phyloP scores from a whole-genome alignment of 495 filamentous ascomycete genomes.

The Penicillium lividum region DNA sequence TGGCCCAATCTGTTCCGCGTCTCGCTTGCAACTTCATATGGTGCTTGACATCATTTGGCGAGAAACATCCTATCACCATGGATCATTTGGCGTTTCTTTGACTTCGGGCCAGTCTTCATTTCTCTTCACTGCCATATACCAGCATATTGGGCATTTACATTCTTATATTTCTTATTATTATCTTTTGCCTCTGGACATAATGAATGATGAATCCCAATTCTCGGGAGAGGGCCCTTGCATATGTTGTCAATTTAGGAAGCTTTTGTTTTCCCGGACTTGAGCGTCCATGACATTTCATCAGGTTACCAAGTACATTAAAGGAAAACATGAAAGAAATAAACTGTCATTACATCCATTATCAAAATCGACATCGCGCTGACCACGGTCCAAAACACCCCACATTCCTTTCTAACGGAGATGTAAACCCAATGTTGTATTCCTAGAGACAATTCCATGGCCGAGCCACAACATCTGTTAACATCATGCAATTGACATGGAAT shows the following conservation, averaged over 20 bases:
- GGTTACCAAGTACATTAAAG: conserved; percentile 7
- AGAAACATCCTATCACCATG: conserved; percentile 7
- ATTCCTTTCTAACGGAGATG: conserved; percentile 15
- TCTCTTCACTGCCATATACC: conserved; percentile 26
- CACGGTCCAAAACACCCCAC: conserved; percentile 20
- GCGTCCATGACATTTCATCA: conserved; percentile 2
- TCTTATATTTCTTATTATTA: conserved; percentile 17
- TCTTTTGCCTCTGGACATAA: conserved; percentile 23
- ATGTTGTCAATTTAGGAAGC: not conserved
- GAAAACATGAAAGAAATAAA: conserved; percentile 16
- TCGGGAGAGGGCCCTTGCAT: conserved; percentile 8
- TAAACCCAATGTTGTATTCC: conserved; percentile 2
- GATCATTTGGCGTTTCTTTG: conserved; percentile 13
- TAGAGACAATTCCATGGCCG: not conserved
- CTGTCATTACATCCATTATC: conserved; percentile 40
- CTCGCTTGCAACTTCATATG: conserved; percentile 10
- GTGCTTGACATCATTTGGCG: conserved; percentile 2
- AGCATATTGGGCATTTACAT: conserved; percentile 18
- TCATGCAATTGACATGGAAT: conserved; percentile 4
- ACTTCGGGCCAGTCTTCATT: conserved; percentile 8
- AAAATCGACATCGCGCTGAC: conserved; percentile 30
- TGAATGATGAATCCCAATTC: conserved; percentile 28
- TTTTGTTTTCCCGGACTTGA: not conserved
- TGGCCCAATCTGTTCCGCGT: not conserved
- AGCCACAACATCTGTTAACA: not conserved